These are phyloP conservation scores for Calonectria ilicicola DNA, from an alignment of 2,329 filamentous ascomycete species.

Conservation along the genomic window DNA sequence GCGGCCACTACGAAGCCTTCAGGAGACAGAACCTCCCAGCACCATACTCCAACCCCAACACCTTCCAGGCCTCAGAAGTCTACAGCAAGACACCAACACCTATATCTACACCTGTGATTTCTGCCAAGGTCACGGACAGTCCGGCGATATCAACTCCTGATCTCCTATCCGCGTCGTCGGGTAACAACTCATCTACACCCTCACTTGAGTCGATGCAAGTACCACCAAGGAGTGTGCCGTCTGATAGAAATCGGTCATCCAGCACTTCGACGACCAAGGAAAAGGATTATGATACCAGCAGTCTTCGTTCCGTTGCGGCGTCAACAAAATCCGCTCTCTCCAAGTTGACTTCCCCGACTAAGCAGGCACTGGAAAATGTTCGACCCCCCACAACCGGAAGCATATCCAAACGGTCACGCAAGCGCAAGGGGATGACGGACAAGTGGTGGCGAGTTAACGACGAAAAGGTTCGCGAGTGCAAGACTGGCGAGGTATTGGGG, in stretches of 20 bases:
- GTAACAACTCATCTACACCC: slow-evolving; percentile 48
- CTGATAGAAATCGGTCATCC: slow-evolving; percentile 40
- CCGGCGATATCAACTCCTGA: slow-evolving; percentile 62
- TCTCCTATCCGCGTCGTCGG: slow-evolving; percentile 54
- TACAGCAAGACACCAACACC: slow-evolving; percentile 74
- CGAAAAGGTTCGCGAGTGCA: slow-evolving; percentile 95
- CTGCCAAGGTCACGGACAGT: slow-evolving; percentile 52
- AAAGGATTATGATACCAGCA: slow-evolving; percentile 62
- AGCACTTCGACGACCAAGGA: slow-evolving; percentile 45
- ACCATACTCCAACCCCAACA: slow-evolving; percentile 85
- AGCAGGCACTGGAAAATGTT: slow-evolving; percentile 39
- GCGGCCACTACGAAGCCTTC: slow-evolving; percentile 97
- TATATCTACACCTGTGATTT: slow-evolving; percentile 60
- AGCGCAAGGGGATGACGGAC: slow-evolving; percentile 70
- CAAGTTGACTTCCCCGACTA: slow-evolving; percentile 56
- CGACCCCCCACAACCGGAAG: slow-evolving; percentile 36
- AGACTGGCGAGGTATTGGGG: slow-evolving; percentile 87
- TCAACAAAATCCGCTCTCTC: slow-evolving; percentile 68
- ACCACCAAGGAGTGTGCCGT: slow-evolving; percentile 48
- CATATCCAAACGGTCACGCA: slow-evolving; percentile 57
- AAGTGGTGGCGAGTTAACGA: slow-evolving; percentile 98
- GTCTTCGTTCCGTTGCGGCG: slow-evolving; percentile 67
- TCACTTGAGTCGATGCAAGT: slow-evolving; percentile 50
- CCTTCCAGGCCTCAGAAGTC: slow-evolving; percentile 79
- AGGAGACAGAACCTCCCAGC: slow-evolving; percentile 83